Evolutionary conservation across 139 green algal species (phyloP), one percentile per base, ranked within the genome.

Genomic region (Chlamydomonas sphaeroides): DNA sequence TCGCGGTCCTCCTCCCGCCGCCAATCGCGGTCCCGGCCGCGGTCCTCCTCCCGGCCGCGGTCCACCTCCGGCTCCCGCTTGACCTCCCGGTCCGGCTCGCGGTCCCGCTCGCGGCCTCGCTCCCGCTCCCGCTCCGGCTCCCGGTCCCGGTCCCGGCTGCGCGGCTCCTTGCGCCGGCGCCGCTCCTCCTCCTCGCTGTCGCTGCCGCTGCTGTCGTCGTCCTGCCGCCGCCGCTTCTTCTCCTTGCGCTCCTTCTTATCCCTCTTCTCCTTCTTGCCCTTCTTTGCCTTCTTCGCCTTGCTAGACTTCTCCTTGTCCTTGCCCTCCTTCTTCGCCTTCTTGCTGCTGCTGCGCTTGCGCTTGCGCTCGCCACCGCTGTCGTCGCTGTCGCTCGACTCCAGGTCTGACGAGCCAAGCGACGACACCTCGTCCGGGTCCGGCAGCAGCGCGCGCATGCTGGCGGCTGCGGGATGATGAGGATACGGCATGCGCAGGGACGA

Each of bases 201-300:
- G 42, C 74, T 61, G 59, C 67, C 33, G 38, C 61, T 59, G 42
- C 66, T 15, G 30, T 30, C 28, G 4, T 63, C 61, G 18, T 59
- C 42, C 42, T 21, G 14, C 42, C 42, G 41, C 14, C 42, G 59
- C 72, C 30, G 38, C 72, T 80, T 80, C 72, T 68, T 57, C 42
- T 76, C 57, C 73, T 90, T 86, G 35, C 41, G 41, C 45, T 87
- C 85, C 69, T 89, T 65, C 45, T 84, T 89, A 23, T 86, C 78
- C 62, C 79, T 83, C 61, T 87, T 86, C 61, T 78, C 36, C 59
- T 80, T 80, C 38, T 85, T 86, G 39, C 61, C 39, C 36, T 66
- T 78, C 38, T 82, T 82, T 0, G 15, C 1, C 57, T 61, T 80
- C 57, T 70, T 79, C 14, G 36, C 35, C 25, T 68, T 42, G 15